Evolutionary conservation across 148 eudicot genomes (phyloP).

Genomic region (Rhododendron vialii): DNA sequence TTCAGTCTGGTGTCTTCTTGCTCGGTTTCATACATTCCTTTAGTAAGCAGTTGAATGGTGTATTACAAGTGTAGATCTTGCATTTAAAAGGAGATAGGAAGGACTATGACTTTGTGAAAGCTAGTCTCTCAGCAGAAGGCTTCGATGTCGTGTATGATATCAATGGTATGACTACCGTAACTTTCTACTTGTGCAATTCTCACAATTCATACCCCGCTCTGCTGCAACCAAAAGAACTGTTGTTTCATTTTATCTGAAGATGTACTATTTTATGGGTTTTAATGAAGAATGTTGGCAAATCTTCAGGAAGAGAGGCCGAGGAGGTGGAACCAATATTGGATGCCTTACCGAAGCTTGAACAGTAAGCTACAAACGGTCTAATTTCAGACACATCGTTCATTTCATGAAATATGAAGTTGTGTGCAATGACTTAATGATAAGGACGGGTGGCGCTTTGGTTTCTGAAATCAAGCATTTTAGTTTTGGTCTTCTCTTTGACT

Average conservation of each 20-base stretch:
- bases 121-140: constrained; percentile 84
- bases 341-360: constrained; percentile 92
- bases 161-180: constrained; percentile 47
- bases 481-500: not conserved
- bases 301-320: constrained; percentile 89
- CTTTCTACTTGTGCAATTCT: not conserved
- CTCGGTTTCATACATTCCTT: not conserved
- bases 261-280: not conserved
- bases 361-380: constrained; percentile 44
- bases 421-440: not conserved
- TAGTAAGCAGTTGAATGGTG: not conserved
- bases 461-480: not conserved
- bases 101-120: constrained; percentile 77
- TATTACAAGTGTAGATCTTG: constrained; percentile 42
- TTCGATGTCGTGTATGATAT: constrained; percentile 92
- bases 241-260: not conserved
- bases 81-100: constrained; percentile 96
- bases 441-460: constrained; percentile 8
- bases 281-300: constrained; percentile 1
- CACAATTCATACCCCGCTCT: not conserved
- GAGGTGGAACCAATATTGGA: constrained; percentile 92
- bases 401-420: not conserved
- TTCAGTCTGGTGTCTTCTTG: not conserved
- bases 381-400: not conserved
- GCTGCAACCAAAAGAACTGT: not conserved